Evolutionary conservation across 306 rosid species (phyloP), one percentile per base, ranked within the genome.

Genomic region (Nissolia schottii): DNA sequence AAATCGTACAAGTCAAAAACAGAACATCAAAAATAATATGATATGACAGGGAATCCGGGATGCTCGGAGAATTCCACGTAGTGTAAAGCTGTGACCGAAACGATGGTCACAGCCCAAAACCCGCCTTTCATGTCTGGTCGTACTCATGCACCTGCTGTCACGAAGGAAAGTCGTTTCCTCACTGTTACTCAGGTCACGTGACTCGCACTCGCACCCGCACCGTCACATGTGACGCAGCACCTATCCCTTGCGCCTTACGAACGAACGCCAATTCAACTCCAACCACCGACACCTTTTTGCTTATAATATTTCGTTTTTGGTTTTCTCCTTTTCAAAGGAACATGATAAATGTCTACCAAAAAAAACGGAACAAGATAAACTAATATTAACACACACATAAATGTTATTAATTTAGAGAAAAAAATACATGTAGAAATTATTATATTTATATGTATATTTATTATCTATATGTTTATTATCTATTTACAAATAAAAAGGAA

Each of bases 201-300:
- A 1, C 28, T 0, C 25, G 1, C 37, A 46, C 22, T 16, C 53
- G 29, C 80, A 58, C 53, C 45, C 53, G 29, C 80, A 58, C 53
- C 45, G 75, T 67, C 80, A 76, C 45, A 4, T 18, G 7, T 76
- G 80, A 67, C 75, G 4, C 53, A 56, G 68, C 74, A 29, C 22
- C 68, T 29, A 76, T 55, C 64, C 27, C 50, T 41, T 55, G 16
- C 53, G 63, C 78, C 53, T 37, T 5, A 7, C 31, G 20, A 19
- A 13, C 60, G 34, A 32, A 49, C 38, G 27, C 49, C 59, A 27
- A 55, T 16, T 65, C 74, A 72, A 38, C 16, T 14, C 10, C 14
- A 15, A 18, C 67, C 58, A 28, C 57, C 7, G 3, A 4, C 24
- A 3, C 41, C 64, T 5, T 56, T 57, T 15, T 14, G 16, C 50